Evolutionary conservation across 2,329 filamentous ascomycete species (phyloP), one percentile per base, ranked within the genome.

Genomic region (Clarireedia sp.): DNA sequence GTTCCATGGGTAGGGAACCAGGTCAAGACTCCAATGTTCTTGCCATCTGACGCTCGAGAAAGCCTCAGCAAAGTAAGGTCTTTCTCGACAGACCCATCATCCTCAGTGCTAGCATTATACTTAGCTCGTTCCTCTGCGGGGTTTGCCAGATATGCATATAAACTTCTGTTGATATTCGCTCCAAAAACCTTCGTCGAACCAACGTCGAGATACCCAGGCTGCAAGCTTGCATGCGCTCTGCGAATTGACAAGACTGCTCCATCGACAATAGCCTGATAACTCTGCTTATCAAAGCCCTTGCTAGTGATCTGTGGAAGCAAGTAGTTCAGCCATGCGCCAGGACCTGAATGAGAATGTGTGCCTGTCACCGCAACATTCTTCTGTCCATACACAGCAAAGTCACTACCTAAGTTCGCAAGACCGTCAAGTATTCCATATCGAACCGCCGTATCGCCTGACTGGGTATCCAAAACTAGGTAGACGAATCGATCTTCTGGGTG

Each of bases 1-100:
- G 92, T 97, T 47, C 91, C 91, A 69, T 97, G 92, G 0, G 91
- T 88, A 2, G 92, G 83, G 69, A 92, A 96, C 89, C 91, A 97
- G 16, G 89, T 94, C 56, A 97, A 72, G 0, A 95, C 75, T 12
- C 90, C 91, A 43, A 90, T 81, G 56, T 85, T 86, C 71, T 90
- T 90, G 48, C 79, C 78, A 66, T 94, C 89, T 0, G 81, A 85
- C 9, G 81, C 80, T 38, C 88, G 80, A 61, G 83, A 82, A 68
- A 96, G 91, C 58, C 85, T 86, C 26, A 96, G 75, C 41, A 96
- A 73, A 0, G 88, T 92, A 74, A 97, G 74, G 4, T 82, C 82
- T 70, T 89, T 95, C 66, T 95, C 90, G 4, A 79, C 76, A 2
- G 72, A 74, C 3, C 75, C 75, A 65, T 81, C 66, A 65, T 82